Conservation (phyloP, 2,329 filamentous ascomycete genomes). For the Cercospora beticola region DNA sequence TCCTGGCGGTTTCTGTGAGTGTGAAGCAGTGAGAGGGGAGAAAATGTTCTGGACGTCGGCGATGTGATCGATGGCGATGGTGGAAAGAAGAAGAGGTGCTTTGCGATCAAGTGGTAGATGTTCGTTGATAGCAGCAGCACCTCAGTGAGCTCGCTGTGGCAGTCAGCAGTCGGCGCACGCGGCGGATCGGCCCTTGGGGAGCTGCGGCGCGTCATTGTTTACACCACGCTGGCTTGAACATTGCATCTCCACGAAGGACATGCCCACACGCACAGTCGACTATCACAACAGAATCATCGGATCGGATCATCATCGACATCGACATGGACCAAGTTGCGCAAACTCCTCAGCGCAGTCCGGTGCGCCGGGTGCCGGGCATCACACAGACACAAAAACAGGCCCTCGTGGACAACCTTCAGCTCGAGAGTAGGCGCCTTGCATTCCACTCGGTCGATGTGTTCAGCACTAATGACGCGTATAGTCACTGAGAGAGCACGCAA, state of each 20-base stretch:
- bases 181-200: not conserved
- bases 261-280: not conserved
- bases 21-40: not conserved
- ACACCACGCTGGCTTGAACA: not conserved
- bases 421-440: slow-evolving; percentile 65
- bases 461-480: slow-evolving; percentile 42
- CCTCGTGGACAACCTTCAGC: slow-evolving; percentile 82
- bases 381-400: slow-evolving; percentile 71
- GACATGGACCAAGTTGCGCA: slow-evolving; percentile 20
- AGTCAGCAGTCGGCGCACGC: slow-evolving; percentile 5
- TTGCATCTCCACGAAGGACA: not conserved
- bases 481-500: slow-evolving; percentile 86
- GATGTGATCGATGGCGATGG: not conserved
- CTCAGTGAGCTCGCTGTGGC: slow-evolving; percentile 1
- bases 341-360: slow-evolving; percentile 27
- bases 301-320: not conserved
- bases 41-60: not conserved
- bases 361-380: slow-evolving; percentile 33
- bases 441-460: not conserved
- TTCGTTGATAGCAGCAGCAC: slow-evolving; percentile 8
- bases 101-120: not conserved
- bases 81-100: not conserved
- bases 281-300: not conserved
- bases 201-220: slow-evolving; percentile 8
- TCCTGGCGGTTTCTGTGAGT: slow-evolving; percentile 56